A percentile compares a stretch with the other conserved stretches of the same genome.
phyloP scores from a whole-genome alignment of 805 yeast genomes.

The Yarrowia sp. region DNA sequence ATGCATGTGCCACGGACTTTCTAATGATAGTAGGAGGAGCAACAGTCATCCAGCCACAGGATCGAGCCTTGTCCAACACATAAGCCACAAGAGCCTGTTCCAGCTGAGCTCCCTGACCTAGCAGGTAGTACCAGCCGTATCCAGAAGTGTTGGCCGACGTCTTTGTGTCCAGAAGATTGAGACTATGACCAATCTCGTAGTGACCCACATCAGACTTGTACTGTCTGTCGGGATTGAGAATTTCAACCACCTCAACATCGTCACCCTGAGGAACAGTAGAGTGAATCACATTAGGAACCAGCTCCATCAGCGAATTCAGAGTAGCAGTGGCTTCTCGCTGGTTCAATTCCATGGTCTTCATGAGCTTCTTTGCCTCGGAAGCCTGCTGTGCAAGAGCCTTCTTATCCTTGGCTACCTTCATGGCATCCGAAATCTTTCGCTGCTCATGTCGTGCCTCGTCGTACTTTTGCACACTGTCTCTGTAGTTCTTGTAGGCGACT shows the following conservation, averaged over 20 bases:
- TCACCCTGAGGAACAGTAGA: conserved; percentile 18
- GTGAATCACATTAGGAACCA: conserved; percentile 33
- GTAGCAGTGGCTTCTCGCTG: conserved; percentile 1
- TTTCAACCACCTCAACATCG: conserved; percentile 32
- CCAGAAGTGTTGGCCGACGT: conserved; percentile 73
- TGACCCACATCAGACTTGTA: conserved; percentile 53
- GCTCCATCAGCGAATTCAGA: conserved; percentile 32
- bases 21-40: conserved; percentile 88
- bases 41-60: conserved; percentile 70
- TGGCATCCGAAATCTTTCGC: conserved; percentile 14
- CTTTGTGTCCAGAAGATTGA: conserved; percentile 71
- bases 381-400: conserved; percentile 28
- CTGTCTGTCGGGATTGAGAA: conserved; percentile 25
- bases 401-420: conserved; percentile 19
- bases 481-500: background rate
- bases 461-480: background rate
- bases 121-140: conserved; percentile 80
- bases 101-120: conserved; percentile 83
- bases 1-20: conserved; percentile 77
- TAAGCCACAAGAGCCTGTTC: conserved; percentile 91
- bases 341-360: conserved; percentile 1
- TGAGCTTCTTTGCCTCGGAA: background rate
- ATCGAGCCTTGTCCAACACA: conserved; percentile 70
- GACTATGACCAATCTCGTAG: conserved; percentile 68
- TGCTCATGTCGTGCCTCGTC: conserved; percentile 9